Conservation (phyloP, 1,284 basidiomycete species). For the Puccinia triticina region DNA sequence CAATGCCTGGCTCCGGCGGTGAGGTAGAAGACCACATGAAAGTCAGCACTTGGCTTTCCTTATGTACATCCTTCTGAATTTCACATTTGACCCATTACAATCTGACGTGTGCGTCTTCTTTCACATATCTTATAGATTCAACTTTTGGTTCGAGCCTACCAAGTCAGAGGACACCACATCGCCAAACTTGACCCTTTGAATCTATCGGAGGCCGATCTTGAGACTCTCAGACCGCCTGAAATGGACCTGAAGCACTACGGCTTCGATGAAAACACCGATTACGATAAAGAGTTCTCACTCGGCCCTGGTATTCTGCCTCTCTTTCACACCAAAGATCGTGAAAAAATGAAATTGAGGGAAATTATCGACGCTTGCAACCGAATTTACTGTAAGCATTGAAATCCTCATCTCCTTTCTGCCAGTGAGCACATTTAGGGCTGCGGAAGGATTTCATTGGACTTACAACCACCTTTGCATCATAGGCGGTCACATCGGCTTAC, state of each 20-base stretch:
- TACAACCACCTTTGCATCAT: neutral
- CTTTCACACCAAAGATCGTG: slow-evolving; percentile 80
- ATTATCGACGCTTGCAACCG: slow-evolving; percentile 89
- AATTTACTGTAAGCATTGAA: slow-evolving; percentile 82
- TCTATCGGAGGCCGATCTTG: slow-evolving; percentile 84
- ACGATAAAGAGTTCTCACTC: slow-evolving; percentile 90
- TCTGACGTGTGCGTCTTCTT: neutral
- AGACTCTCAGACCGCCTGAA: slow-evolving; percentile 75
- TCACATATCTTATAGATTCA: slow-evolving; percentile 70
- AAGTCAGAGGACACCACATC: slow-evolving; percentile 96
- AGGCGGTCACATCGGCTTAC: slow-evolving; percentile 91
- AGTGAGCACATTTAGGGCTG: neutral
- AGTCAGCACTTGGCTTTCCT: slow-evolving; percentile 63
- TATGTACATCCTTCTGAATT: neutral
- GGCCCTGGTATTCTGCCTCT: slow-evolving; percentile 95
- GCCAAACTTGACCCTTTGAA: slow-evolving; percentile 94
- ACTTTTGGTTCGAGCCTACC: slow-evolving; percentile 94
- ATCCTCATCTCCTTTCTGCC: slow-evolving; percentile 38
- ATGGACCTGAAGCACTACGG: slow-evolving; percentile 90
- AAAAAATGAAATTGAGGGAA: slow-evolving; percentile 85
- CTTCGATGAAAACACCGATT: slow-evolving; percentile 81
- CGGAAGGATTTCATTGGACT: neutral
- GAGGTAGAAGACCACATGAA: slow-evolving; percentile 91
- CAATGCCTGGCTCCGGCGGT: slow-evolving; percentile 66
- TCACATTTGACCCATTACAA: neutral